Percentiles rank a stretch among this genome's conserved stretches.
phyloP scores from a whole-genome alignment of 1,139 yeast genomes.

The Candida sanyaensis region DNA sequence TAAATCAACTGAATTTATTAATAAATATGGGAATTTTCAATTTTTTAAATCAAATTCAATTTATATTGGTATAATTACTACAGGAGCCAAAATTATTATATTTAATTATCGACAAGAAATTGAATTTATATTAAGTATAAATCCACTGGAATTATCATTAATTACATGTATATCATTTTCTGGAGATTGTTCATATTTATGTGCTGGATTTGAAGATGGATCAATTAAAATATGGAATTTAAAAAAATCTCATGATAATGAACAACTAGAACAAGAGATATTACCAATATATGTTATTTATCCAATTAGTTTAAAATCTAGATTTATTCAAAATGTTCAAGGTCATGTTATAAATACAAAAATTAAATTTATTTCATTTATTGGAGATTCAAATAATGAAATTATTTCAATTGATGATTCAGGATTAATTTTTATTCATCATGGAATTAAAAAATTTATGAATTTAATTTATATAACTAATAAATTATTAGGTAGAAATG shows the following conservation, averaged over 20 bases:
- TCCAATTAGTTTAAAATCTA: conserved; percentile 30
- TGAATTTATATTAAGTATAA: conserved; percentile 30
- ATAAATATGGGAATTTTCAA: conserved; percentile 51
- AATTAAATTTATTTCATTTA: conserved; percentile 52
- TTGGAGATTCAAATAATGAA: conserved; percentile 58
- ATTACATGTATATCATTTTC: conserved; percentile 48
- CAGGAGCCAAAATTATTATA: conserved; percentile 56
- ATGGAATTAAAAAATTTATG: conserved; percentile 55
- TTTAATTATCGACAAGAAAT: conserved; percentile 66
- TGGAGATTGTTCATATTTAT: conserved; percentile 33
- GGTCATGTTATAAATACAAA: conserved; percentile 56
- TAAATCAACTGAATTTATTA: conserved; percentile 25
- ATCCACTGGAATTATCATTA: conserved; percentile 2
- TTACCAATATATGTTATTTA: conserved; percentile 26
- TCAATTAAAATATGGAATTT: conserved; percentile 33
- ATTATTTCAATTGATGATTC: conserved; percentile 59
- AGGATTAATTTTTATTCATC: conserved; percentile 64
- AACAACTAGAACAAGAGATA: conserved; percentile 7
- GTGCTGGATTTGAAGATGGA: conserved; percentile 38
- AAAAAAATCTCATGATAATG: not conserved
- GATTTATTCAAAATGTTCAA: conserved; percentile 31
- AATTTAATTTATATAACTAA: conserved; percentile 51
- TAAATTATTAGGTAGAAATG: conserved; percentile 55
- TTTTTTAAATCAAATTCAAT: conserved; percentile 48
- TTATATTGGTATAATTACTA: conserved; percentile 63